Base-by-base conservation (phyloP, 176 grass and related monocot genomes). In the Aegilops speltoides region DNA sequence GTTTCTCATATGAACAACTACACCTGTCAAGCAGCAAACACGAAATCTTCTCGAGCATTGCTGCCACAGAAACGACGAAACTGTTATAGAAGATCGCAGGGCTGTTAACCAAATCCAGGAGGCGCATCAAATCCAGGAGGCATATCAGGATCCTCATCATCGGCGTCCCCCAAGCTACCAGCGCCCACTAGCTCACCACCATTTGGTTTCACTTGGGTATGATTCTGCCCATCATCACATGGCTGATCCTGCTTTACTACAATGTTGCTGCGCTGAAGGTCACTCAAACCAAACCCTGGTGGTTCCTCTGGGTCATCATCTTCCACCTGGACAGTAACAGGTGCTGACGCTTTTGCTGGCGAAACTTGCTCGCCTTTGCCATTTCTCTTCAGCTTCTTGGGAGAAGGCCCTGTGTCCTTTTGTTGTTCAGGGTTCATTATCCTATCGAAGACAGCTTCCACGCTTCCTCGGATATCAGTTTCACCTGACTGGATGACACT, bases 41-140 rank as follows among this genome's bases (percentile, higher is more conserved):
- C 56, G 75, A 82, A 76, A 33, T 76, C 5, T 84, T 88, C n/a
- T 69, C 61, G 34, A 41, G 61, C 34, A 59, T 73, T 78, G 54
- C 41, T 40, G n/a, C 60, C 50, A 43, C 72, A 33, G 50, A 80
- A 81, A 71, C 37, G 9, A 63, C 5, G 15, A 31, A n/a, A 22
- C 31, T 12, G 29, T 8, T 32, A 64, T 68, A 15, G 11, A 62
- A 81, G 69, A 38, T 77, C 10, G 8, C 62, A 79, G 16, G 34
- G 33, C 67, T 64, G 73, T 91, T 78, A 95, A 14, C 89, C 91
- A 77, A 95, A 95, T 57, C 94, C 93, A 76, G 93, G 93, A 68
- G 93, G 93, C 17, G 85, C 86, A 29, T 79, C 91, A 77, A 95
- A 95, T 57, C 93, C 93, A 76, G 93, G 93, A 68, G 93, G 93